Percentiles rank a stretch among this genome's conserved stretches.
Conservation (phyloP, 2,329 filamentous ascomycete genomes). For the Reticulascus tulasneorum region DNA sequence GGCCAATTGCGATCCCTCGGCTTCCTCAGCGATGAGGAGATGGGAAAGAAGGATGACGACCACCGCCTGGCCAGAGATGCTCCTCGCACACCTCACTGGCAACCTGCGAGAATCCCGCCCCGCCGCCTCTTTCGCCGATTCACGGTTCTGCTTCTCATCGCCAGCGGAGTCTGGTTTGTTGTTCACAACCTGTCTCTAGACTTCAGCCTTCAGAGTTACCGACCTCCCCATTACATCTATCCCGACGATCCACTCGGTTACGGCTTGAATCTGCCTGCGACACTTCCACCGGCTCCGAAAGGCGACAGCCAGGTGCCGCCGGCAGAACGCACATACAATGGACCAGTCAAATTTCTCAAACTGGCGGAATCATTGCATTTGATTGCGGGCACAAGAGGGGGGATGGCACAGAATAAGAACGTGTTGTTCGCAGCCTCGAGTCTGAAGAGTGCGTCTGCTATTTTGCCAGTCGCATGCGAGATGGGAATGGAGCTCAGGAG, state of each 20-base stretch:
- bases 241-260: slow-evolving; percentile 9
- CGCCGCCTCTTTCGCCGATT: slow-evolving; percentile 54
- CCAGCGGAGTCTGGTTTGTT: slow-evolving; percentile 58
- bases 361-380: slow-evolving; percentile 61
- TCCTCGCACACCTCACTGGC: slow-evolving; percentile 35
- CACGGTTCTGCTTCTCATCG: slow-evolving; percentile 41
- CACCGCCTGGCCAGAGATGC: slow-evolving; percentile 27
- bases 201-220: slow-evolving; percentile 15
- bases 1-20: slow-evolving; percentile 30
- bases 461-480: slow-evolving; percentile 81
- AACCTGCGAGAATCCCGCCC: slow-evolving; percentile 35
- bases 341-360: slow-evolving; percentile 63
- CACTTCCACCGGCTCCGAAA: slow-evolving; percentile 7
- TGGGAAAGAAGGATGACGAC: slow-evolving; percentile 60
- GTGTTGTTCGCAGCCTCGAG: slow-evolving; percentile 77
- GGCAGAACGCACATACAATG: slow-evolving; percentile 52
- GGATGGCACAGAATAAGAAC: slow-evolving; percentile 56
- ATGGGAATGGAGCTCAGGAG: slow-evolving; percentile 70
- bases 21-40: slow-evolving; percentile 50
- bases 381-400: slow-evolving; percentile 51
- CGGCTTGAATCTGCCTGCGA: not conserved
- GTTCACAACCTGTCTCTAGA: slow-evolving; percentile 56
- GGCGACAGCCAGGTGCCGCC: slow-evolving; percentile 10
- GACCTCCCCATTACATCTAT: slow-evolving; percentile 35
- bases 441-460: slow-evolving; percentile 64